These are phyloP conservation scores for Lyophyllum atratum DNA, from an alignment of 768 basidiomycete species.

Conservation along the genomic window DNA sequence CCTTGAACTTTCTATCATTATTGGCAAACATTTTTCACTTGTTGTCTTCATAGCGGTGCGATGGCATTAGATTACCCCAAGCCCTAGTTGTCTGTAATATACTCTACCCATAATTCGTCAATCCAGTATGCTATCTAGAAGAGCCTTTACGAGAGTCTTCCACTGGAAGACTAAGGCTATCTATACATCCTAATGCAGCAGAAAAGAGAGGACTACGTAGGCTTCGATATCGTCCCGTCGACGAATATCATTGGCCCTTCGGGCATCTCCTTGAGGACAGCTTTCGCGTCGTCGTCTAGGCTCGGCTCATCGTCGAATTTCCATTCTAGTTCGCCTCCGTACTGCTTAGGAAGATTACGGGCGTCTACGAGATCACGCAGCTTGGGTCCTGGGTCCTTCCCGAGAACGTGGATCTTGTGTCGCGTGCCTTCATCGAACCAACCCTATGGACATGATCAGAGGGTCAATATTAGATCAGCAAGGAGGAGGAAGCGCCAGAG, in stretches of 20 bases:
- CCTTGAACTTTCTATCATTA: neutral
- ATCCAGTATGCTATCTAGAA: neutral
- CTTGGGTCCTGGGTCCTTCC: conserved; percentile 53
- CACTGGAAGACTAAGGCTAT: too few species aligned
- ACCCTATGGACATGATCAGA: conserved; percentile 36
- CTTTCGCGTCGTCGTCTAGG: conserved; percentile 57
- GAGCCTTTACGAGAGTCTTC: neutral
- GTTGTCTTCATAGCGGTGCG: neutral
- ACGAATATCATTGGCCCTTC: conserved; percentile 54
- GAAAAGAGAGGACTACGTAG: neutral
- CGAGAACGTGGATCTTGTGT: conserved; percentile 75
- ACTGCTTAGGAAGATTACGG: conserved; percentile 59
- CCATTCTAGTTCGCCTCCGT: conserved; percentile 79
- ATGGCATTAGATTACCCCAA: neutral
- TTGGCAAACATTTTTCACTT: neutral
- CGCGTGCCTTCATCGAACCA: conserved; percentile 84
- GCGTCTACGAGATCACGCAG: conserved; percentile 50
- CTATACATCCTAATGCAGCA: neutral
- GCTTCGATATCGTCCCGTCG: conserved; percentile 41
- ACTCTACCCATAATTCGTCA: neutral
- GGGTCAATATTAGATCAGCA: too few species aligned
- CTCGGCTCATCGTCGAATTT: conserved; percentile 65
- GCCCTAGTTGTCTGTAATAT: conserved; percentile 9
- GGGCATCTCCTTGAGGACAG: conserved; percentile 52
- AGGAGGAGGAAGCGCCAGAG: neutral